A percentile compares a stretch with the other conserved stretches of the same genome.
Evolutionary conservation across 2,329 filamentous ascomycete species (phyloP).

Genomic region (Microthyrium microscopicum): DNA sequence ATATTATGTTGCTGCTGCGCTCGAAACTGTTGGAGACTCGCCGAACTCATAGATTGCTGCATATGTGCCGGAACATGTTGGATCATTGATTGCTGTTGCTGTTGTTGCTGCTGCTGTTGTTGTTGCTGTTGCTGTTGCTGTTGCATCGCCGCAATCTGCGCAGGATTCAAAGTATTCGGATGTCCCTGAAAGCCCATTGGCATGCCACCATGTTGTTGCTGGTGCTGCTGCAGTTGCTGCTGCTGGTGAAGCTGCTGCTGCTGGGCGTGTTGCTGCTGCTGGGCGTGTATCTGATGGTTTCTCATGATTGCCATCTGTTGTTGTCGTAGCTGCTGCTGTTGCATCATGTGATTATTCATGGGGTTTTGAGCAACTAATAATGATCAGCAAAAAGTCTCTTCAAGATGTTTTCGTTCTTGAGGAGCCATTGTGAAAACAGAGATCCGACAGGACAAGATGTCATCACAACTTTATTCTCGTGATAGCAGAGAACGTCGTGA

Average conservation of each 20-base stretch:
- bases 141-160: slow-evolving; percentile 34
- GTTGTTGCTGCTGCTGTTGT: slow-evolving; percentile 23
- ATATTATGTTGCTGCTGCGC: slow-evolving; percentile 29
- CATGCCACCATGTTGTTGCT: slow-evolving; percentile 31
- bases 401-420: too few relatives aligned
- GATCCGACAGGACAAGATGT: too few relatives aligned
- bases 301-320: slow-evolving; percentile 6
- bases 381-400: too few relatives aligned
- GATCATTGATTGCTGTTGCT: slow-evolving; percentile 20
- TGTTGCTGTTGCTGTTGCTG: slow-evolving; percentile 27
- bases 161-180: slow-evolving; percentile 28
- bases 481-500: too few relatives aligned
- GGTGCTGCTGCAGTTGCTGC: slow-evolving; percentile 39
- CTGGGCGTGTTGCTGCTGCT: slow-evolving; percentile 34
- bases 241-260: slow-evolving; percentile 39
- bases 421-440: too few relatives aligned
- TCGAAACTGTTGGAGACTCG: slow-evolving; percentile 9
- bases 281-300: slow-evolving; percentile 4
- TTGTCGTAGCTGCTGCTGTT: slow-evolving; percentile 35
- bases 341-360: slow-evolving; percentile 15
- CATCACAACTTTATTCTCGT: too few relatives aligned
- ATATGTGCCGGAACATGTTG: neutral
- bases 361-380: neutral
- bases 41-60: slow-evolving; percentile 1
- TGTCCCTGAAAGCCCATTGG: slow-evolving; percentile 35